Evolutionary conservation across 2,329 filamentous ascomycete species (phyloP).

Genomic region (Nemania serpens): DNA sequence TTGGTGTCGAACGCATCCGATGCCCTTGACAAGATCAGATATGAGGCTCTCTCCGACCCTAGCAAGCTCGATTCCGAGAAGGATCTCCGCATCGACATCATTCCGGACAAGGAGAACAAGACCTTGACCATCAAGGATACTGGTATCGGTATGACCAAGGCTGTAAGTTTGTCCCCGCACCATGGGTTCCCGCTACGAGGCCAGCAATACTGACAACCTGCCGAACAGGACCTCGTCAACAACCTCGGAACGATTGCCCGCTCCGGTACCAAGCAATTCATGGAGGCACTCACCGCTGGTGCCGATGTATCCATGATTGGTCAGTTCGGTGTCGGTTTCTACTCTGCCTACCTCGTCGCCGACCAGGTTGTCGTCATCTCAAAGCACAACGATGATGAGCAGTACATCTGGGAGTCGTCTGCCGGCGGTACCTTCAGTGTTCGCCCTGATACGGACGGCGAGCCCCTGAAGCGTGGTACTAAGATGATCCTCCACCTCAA

Average conservation of each 20-base stretch:
- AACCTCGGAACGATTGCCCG: conserved; percentile 99
- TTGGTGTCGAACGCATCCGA: conserved; percentile 98
- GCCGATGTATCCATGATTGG: conserved; percentile 99
- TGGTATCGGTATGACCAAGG: conserved; percentile 99
- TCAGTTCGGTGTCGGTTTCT: conserved; percentile 99
- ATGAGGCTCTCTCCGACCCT: conserved; percentile 96
- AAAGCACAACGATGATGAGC: conserved; percentile 99
- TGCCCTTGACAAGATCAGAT: conserved; percentile 99
- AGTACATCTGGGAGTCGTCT: conserved; percentile 99
- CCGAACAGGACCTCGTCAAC: conserved; percentile 90
- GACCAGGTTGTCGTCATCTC: conserved; percentile 95
- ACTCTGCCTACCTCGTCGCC: conserved; percentile 99
- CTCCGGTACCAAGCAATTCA: conserved; percentile 99
- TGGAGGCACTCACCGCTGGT: conserved; percentile 98
- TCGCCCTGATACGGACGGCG: conserved; percentile 84
- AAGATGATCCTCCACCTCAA: conserved; percentile 99
- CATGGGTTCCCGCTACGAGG: not conserved
- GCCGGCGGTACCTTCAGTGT: conserved; percentile 98
- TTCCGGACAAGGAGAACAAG: conserved; percentile 96
- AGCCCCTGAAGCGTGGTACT: conserved; percentile 90
- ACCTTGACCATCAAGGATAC: conserved; percentile 96
- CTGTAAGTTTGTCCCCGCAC: conserved; percentile 65
- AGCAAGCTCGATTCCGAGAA: conserved; percentile 97
- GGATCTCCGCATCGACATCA: conserved; percentile 98
- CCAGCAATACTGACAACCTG: conserved; percentile 43